Evolutionary conservation across 1,284 basidiomycete species (phyloP), one percentile per base, ranked within the genome.

Genomic region (Trichosporon faecale): DNA sequence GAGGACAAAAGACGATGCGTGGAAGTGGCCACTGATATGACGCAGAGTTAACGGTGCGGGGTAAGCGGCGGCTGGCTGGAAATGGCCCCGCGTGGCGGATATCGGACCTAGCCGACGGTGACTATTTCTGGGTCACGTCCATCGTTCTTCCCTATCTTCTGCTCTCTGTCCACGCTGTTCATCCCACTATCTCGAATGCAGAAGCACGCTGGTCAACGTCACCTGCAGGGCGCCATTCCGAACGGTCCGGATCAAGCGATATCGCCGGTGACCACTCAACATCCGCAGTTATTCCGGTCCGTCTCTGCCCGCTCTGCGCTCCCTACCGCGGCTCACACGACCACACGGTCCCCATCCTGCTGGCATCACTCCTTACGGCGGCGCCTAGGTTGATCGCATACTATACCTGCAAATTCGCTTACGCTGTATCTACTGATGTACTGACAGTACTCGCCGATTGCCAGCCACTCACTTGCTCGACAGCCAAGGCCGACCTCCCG

Each of bases 101-200:
- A 31, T 61, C 57, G 57, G 57, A 61, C 33, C 57, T 61, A 27
- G 25, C 55, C 55, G 55, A 31, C 55, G 27, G 55, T 18, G 57
- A 52, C 49, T 52, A 52, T 23, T 52, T 25, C 7, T 31, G 57
- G 57, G 27, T 61, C 27, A 9, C 21, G 21, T 29, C 31, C 31
- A 61, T 31, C 27, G 27, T 23, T 14, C 16, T 16, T 12, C 27
- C 55, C 49, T 60, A 4, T 31, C 16, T 33, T 7, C 6, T 2
- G 29, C 29, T 2, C 8, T 1, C 57, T 31, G 16, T 18, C 14
- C 18, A n/a, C 57, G 21, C 57, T 12, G 27, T n/a, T 31, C 14
- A 31, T 57, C 29, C 27, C 25, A 46, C 44, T 9, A 9, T 12
- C 9, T 25, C 21, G 49, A 21, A 52, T 52, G 21, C 49, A 4